phyloP scores from a whole-genome alignment of 2,329 filamentous ascomycete species.

The Fusarium sp. region DNA sequence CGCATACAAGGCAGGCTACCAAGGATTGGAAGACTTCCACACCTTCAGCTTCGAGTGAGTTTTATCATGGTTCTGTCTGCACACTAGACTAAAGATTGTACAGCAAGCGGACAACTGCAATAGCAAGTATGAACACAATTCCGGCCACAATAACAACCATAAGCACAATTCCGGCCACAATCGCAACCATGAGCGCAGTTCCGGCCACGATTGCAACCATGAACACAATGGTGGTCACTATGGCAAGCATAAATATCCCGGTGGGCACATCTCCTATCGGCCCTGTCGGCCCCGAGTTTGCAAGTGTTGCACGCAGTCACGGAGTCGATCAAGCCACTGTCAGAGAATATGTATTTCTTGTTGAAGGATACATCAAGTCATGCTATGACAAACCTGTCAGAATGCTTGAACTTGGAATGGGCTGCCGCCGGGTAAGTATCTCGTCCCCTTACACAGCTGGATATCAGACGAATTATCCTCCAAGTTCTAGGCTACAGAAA shows the following conservation, averaged over 20 bases:
- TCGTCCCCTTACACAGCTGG: constrained; percentile 23
- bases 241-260: neutral
- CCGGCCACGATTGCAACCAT: neutral
- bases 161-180: neutral
- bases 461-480: neutral
- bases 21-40: neutral
- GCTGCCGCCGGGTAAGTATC: constrained; percentile 51
- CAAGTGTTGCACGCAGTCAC: constrained; percentile 48
- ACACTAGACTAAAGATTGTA: neutral
- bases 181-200: neutral
- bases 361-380: constrained; percentile 52
- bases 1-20: neutral
- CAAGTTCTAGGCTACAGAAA: neutral
- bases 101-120: neutral
- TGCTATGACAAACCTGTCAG: constrained; percentile 50
- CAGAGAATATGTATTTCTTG: constrained; percentile 55
- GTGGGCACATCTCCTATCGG: neutral
- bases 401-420: constrained; percentile 56
- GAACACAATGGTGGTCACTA: neutral
- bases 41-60: neutral
- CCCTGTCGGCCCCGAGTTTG: neutral
- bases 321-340: constrained; percentile 55
- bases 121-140: neutral
- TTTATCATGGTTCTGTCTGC: neutral
- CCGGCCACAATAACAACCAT: neutral